Evolutionary conservation across 306 rosid genomes (phyloP).

Genomic region (Ceratonia siliqua): DNA sequence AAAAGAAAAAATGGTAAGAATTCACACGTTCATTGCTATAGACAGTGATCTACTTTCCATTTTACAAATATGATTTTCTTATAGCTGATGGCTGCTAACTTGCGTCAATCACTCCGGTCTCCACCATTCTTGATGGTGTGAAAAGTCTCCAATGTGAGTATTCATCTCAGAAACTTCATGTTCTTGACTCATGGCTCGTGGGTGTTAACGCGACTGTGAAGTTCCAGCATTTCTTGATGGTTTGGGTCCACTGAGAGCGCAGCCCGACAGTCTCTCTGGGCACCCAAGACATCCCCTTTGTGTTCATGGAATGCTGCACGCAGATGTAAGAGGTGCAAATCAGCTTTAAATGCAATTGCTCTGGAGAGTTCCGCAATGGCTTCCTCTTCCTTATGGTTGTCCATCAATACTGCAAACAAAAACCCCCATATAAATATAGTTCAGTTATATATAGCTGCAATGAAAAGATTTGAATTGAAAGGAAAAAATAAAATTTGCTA

Average conservation of each 20-base stretch:
- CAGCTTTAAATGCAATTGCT: constrained; percentile 91
- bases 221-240: constrained; percentile 93
- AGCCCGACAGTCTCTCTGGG: constrained; percentile 87
- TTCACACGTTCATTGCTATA: constrained; percentile 35
- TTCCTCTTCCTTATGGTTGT: constrained; percentile 71
- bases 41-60: constrained; percentile 21
- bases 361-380: constrained; percentile 84
- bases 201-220: constrained; percentile 82
- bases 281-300: constrained; percentile 71
- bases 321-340: constrained; percentile 86
- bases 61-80: background rate
- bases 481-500: background rate
- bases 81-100: constrained; percentile 59
- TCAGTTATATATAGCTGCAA: constrained; percentile 6
- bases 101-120: background rate
- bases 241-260: constrained; percentile 93
- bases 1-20: background rate
- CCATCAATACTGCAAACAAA: constrained; percentile 77
- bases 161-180: background rate
- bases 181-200: constrained; percentile 66
- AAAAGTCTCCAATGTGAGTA: background rate
- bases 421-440: background rate
- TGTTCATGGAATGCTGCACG: constrained; percentile 96
- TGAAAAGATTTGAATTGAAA: background rate
- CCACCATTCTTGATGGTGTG: background rate